phyloP scores from a whole-genome alignment of 148 eudicot species.

The Vaccinium vitisidaea region DNA sequence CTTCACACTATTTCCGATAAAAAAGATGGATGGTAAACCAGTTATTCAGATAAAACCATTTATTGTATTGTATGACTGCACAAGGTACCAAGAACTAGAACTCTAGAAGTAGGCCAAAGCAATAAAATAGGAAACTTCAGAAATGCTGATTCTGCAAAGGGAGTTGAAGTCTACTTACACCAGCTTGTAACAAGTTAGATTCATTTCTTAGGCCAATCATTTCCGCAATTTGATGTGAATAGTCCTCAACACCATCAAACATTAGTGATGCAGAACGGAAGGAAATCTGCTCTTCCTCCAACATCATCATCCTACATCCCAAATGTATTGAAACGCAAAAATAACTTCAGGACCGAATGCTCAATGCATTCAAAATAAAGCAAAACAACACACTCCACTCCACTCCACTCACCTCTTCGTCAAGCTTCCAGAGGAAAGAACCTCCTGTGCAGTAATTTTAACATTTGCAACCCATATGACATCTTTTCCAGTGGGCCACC shows the following conservation, averaged over 20 bases:
- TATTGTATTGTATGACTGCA: background rate
- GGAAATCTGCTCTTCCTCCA: conserved; percentile 93
- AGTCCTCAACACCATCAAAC: conserved; percentile 91
- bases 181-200: conserved; percentile 80
- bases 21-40: background rate
- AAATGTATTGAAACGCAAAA: conserved; percentile 13
- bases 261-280: conserved; percentile 78
- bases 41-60: background rate
- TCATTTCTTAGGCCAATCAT: conserved; percentile 95
- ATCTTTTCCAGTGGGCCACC: conserved; percentile 98
- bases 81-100: background rate
- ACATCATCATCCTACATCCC: conserved; percentile 91
- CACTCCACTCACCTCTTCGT: conserved; percentile 69
- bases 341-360: conserved; percentile 5
- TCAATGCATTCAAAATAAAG: background rate
- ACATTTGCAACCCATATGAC: conserved; percentile 96
- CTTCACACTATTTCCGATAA: background rate
- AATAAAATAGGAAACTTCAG: conserved; percentile 6
- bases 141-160: background rate
- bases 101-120: background rate
- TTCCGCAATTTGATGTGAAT: conserved; percentile 97
- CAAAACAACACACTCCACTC: conserved; percentile 18
- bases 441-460: conserved; percentile 92
- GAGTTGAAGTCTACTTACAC: conserved; percentile 52
- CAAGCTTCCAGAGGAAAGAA: conserved; percentile 95